Conservation (phyloP, 2,329 filamentous ascomycete species). For the Monilinia polystroma region DNA sequence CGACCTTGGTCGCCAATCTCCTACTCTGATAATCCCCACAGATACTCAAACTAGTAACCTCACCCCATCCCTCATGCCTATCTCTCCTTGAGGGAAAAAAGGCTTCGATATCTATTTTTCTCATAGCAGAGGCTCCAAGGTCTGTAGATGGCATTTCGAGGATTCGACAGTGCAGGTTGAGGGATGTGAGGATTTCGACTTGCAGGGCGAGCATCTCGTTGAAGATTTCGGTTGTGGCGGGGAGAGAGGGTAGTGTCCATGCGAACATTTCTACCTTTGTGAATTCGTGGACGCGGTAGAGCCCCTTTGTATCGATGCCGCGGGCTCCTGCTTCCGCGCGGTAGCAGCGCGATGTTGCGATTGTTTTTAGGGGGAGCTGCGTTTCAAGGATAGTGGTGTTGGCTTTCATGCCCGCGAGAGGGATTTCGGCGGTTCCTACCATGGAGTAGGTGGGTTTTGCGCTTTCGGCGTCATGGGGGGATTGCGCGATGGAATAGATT, state of each 20-base stretch:
- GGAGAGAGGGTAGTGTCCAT: slow-evolving; percentile 67
- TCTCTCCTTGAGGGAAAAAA: slow-evolving; percentile 79
- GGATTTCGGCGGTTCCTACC: slow-evolving; percentile 90
- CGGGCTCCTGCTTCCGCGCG: slow-evolving; percentile 90
- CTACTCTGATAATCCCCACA: slow-evolving; percentile 95
- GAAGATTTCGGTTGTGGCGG: slow-evolving; percentile 60
- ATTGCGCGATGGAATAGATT: slow-evolving; percentile 76
- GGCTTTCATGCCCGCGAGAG: slow-evolving; percentile 87
- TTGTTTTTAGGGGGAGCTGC: slow-evolving; percentile 73
- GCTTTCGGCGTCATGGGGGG: slow-evolving; percentile 56
- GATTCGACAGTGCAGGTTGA: slow-evolving; percentile 82
- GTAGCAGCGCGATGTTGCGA: slow-evolving; percentile 89
- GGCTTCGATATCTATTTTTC: slow-evolving; percentile 92
- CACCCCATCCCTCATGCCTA: slow-evolving; percentile 77
- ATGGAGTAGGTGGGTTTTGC: slow-evolving; percentile 70
- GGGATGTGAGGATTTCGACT: slow-evolving; percentile 72
- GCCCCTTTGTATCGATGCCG: slow-evolving; percentile 85
- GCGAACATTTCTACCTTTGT: slow-evolving; percentile 98
- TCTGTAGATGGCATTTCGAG: slow-evolving; percentile 90
- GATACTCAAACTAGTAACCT: slow-evolving; percentile 85
- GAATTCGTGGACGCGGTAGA: slow-evolving; percentile 98
- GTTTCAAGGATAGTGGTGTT: slow-evolving; percentile 63
- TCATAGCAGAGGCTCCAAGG: slow-evolving; percentile 80
- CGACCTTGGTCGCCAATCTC: slow-evolving; percentile 73
- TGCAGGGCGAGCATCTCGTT: slow-evolving; percentile 86